Percentiles rank a stretch among this genome's conserved stretches.
These are phyloP conservation scores for Wickerhamiella allomyrinae DNA, from an alignment of 805 yeast genomes.

Conservation along the genomic window DNA sequence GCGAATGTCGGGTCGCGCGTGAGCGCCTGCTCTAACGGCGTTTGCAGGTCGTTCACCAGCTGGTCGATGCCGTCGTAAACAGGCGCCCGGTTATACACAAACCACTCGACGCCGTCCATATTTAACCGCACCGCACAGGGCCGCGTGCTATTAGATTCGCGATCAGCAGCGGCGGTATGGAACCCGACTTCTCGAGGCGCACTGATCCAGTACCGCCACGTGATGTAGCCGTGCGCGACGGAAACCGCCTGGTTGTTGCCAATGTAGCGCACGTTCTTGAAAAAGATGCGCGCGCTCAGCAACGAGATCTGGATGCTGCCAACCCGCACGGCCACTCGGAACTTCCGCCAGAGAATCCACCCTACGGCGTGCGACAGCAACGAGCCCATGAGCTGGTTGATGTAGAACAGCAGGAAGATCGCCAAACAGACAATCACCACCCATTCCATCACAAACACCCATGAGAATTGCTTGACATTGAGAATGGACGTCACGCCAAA, in stretches of 20 bases:
- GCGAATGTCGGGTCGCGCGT: conserved; percentile 7
- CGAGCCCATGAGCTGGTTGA: conserved; percentile 57
- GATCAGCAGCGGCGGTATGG: not conserved
- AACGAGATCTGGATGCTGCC: conserved; percentile 66
- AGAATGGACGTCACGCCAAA: conserved; percentile 19
- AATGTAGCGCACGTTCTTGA: conserved; percentile 59
- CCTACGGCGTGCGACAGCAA: conserved; percentile 38
- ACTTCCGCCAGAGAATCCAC: conserved; percentile 48
- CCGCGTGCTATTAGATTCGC: not conserved
- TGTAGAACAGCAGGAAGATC: conserved; percentile 55
- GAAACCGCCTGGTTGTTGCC: conserved; percentile 63
- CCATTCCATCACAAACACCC: conserved; percentile 85
- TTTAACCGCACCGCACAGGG: conserved; percentile 28
- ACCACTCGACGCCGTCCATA: conserved; percentile 68
- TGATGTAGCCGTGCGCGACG: conserved; percentile 52
- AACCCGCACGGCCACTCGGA: conserved; percentile 43
- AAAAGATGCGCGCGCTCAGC: conserved; percentile 68
- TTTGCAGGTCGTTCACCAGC: not conserved
- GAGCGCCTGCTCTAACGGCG: conserved; percentile 1
- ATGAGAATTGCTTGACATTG: conserved; percentile 26
- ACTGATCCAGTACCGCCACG: not conserved
- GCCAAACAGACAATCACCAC: conserved; percentile 47
- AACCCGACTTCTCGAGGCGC: no score
- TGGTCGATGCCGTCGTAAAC: conserved; percentile 43
- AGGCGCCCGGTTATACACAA: conserved; percentile 61